Evolutionary conservation across 805 yeast species (phyloP), one percentile per base, ranked within the genome.

Genomic region (Starmerella tilneyi): DNA sequence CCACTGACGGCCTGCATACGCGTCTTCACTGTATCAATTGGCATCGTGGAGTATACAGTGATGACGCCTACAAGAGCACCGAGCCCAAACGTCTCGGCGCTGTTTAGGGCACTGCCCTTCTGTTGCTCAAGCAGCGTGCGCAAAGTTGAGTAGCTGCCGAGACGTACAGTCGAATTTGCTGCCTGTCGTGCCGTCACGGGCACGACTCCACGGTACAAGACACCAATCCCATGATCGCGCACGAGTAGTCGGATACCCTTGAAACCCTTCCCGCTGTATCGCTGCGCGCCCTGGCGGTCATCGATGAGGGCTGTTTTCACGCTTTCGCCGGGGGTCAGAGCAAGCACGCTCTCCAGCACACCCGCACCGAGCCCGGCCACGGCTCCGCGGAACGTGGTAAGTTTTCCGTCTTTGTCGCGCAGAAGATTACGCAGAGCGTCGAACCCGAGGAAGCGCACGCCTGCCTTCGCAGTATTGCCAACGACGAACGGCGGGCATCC

Each of bases 331-430:
- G 98, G 98, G 0, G 98, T 89, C 39, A 92, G 94, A 0, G 97
- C 97, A 36, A 88, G 71, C 22, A 86, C 81, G 46, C 94, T 81
- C 62, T 89, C 98, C 49, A 89, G 64, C 36, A 88, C 73, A 29
- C 98, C 98, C 2, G 98, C 98, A 39, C 97, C 96, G 35, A 92
- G 69, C n/a, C 98, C 98, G 1, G 98, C 98, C 26, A 89, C 48
- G 5, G 88, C 94, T 54, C 97, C 97, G 58, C 94, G 66, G 7
- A 92, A 79, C 3, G 94, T 94, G 28, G 92, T 78, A 40, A 92
- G 66, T 63, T 84, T 82, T 6, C 97, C 97, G 51, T 83, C 74
- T 55, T 78, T 77, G 62, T 92, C 97, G 23, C 79, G 76, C 46
- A 89, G 68, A 26, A 81, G 54, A 43, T 76, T 72, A 62, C 86